A percentile compares a stretch with the other conserved stretches of the same genome.
phyloP scores from a whole-genome alignment of 2,329 filamentous ascomycete genomes.

The Leptographium lundbergii region DNA sequence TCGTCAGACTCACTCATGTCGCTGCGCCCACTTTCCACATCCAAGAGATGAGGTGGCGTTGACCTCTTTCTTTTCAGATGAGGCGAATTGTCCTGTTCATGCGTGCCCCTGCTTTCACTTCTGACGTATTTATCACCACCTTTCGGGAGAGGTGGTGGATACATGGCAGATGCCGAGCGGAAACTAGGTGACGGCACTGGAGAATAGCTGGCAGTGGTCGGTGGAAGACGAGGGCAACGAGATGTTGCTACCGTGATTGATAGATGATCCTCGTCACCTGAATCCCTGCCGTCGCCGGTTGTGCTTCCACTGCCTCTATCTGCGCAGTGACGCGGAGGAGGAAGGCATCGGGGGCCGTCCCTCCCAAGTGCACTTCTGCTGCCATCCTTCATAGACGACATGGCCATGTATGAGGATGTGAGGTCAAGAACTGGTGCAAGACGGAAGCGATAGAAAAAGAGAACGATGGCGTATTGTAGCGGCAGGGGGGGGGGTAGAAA shows the following conservation, averaged over 20 bases:
- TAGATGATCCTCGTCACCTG: neutral
- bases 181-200: neutral
- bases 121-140: neutral
- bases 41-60: constrained; percentile 28
- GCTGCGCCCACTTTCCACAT: constrained; percentile 19
- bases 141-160: neutral
- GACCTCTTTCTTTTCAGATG: constrained; percentile 27
- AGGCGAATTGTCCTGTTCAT: neutral
- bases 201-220: neutral
- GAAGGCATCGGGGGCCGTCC: neutral
- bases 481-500: neutral
- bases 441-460: neutral
- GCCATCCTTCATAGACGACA: neutral
- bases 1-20: neutral
- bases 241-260: neutral
- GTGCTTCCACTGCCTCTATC: neutral
- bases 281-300: neutral
- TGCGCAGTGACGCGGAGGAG: neutral
- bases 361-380: neutral
- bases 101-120: neutral
- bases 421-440: neutral
- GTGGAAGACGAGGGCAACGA: neutral
- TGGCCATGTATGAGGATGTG: neutral
- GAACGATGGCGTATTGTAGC: neutral
- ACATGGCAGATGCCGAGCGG: neutral